A percentile compares a stretch with the other conserved stretches of the same genome.
phyloP scores from a whole-genome alignment of 768 basidiomycete species.

The Leccinum pellstonianum region DNA sequence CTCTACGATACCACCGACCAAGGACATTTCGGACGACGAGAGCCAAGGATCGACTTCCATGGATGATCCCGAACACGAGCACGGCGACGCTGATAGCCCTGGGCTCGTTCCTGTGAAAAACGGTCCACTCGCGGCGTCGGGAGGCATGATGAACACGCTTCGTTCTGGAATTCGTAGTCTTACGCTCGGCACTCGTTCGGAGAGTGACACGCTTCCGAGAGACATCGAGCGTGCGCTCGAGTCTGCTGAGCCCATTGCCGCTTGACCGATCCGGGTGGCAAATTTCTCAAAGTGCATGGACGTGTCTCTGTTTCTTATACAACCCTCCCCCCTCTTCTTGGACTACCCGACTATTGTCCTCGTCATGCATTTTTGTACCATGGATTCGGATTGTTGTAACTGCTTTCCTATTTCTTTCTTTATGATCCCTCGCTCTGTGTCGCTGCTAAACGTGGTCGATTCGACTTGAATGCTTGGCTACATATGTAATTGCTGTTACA shows the following conservation, averaged over 20 bases:
- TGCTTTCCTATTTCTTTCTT: not conserved
- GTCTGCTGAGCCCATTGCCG: conserved; percentile 7
- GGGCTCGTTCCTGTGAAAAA: not conserved
- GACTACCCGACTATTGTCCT: not conserved
- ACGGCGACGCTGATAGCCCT: conserved; percentile 6
- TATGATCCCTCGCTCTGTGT: not conserved
- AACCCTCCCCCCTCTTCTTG: not conserved
- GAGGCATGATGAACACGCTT: conserved; percentile 24
- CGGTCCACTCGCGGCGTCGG: conserved; percentile 14
- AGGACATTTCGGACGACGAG: conserved; percentile 37
- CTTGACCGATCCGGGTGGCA: conserved; percentile 5
- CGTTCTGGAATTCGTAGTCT: conserved; percentile 32
- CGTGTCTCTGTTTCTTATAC: not conserved
- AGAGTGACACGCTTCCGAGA: conserved; percentile 29
- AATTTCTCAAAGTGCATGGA: not conserved
- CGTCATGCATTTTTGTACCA: not conserved
- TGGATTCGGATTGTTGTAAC: not conserved
- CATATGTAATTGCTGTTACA: not conserved
- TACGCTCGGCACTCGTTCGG: conserved; percentile 16
- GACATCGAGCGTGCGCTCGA: conserved; percentile 29
- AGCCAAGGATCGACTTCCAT: conserved; percentile 25
- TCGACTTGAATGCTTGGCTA: not conserved
- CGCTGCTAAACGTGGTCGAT: not conserved
- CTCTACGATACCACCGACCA: conserved; percentile 61
- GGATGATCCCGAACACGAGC: conserved; percentile 28